Evolutionary conservation across 2,329 filamentous ascomycete genomes (phyloP), one percentile per base, ranked within the genome.

Genomic region (Colletotrichum theobromicola): DNA sequence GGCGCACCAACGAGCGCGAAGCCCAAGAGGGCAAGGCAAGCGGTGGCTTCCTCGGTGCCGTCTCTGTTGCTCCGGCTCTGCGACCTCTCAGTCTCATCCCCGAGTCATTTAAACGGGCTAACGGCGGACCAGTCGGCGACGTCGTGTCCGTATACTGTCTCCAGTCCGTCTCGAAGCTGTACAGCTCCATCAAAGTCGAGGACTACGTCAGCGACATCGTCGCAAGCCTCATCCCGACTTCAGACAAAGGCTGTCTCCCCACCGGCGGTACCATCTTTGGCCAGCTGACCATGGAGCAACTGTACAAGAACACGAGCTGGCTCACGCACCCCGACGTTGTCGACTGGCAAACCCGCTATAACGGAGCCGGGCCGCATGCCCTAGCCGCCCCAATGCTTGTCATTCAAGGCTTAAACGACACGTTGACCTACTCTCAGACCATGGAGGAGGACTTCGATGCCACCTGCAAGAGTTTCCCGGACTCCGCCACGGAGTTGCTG

Each of bases 1-100:
- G 79, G 78, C 73, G 78, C 7, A 79, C 78, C 15, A 76, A 74
- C 18, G 78, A 80, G 70, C 75, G 79, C 8, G 69, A 77, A 15
- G 79, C 78, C 18, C 66, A 58, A 55, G 46, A 74, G 9, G 35
- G 35, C 10, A 66, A 72, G 60, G 34, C 71, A n/a, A 71, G 72
- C n/a, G 72, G 76, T 6, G 34, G 35, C 9, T 67, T 77, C 35
- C 8, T 77, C n/a, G 76, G 75, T 15, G 69, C 72, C 13, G 75
- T 75, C 12, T 62, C 76, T 10, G 67, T 61, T 24, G 72, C 75
- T 3, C 76, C 75, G 6, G 75, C 75, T 13, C 73, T 76, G 0
- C 70, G 68, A 4, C 75, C 75, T 34, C 50, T 55, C 53, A 34
- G 46, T 16, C 75, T 76, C 8, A 76, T 77, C 28, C 76, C 66